phyloP scores from a whole-genome alignment of 176 grass and related monocot species.

The Hyparrhenia diplandra region DNA sequence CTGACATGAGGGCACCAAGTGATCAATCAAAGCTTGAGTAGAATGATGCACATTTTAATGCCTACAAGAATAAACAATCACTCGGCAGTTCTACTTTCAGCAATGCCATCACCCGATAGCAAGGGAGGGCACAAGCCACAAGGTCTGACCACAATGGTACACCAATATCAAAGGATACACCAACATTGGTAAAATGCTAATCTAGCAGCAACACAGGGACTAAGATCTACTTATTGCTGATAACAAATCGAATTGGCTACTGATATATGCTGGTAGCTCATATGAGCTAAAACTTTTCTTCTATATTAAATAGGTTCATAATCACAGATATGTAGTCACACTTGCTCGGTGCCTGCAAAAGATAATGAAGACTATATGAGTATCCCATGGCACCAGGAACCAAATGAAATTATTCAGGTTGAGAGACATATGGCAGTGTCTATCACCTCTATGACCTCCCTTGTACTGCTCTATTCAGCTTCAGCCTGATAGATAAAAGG shows the following conservation, averaged over 20 bases:
- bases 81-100: not conserved
- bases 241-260: constrained; percentile 41
- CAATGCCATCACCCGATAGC: constrained; percentile 9
- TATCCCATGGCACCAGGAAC: not conserved
- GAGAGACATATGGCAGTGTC: not conserved
- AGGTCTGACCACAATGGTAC: constrained; percentile 7
- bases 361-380: not conserved
- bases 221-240: constrained; percentile 37
- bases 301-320: constrained; percentile 23
- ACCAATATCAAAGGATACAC: constrained; percentile 1
- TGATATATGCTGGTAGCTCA: constrained; percentile 17
- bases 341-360: constrained; percentile 25
- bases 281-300: constrained; percentile 20
- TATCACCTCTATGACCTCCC: constrained; percentile 2
- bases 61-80: not conserved
- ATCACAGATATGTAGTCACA: constrained; percentile 21
- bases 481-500: constrained; percentile 16
- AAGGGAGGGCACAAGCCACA: not conserved
- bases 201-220: not conserved
- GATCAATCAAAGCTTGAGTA: not conserved
- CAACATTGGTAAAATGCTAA: not conserved
- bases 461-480: constrained; percentile 28
- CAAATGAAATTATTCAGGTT: not conserved
- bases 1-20: not conserved
- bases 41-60: not conserved